Conservation (phyloP, 2,329 filamentous ascomycete genomes). For the Aspergillus intermedius region DNA sequence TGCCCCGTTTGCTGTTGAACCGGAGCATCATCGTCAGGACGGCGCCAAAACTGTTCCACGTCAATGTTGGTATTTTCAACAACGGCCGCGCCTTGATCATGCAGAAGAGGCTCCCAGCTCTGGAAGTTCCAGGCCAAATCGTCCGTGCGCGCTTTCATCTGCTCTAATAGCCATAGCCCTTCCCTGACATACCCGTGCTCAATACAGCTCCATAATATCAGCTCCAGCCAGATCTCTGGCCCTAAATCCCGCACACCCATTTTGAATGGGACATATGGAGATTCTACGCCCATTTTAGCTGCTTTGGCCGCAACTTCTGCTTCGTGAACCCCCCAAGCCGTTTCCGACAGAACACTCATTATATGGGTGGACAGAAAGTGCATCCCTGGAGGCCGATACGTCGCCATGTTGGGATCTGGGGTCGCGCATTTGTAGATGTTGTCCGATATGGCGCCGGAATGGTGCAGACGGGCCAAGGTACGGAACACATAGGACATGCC, state of each 20-base stretch:
- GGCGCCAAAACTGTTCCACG: conserved; percentile 30
- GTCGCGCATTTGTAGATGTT: conserved; percentile 36
- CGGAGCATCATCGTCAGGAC: conserved; percentile 15
- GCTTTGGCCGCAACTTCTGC: conserved; percentile 31
- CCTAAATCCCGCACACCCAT: conserved; percentile 39
- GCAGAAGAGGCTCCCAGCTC: conserved; percentile 33
- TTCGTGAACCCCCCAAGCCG: conserved; percentile 39
- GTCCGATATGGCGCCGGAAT: conserved; percentile 37
- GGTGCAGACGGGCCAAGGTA: conserved; percentile 41
- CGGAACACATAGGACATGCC: conserved; percentile 42
- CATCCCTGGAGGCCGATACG: conserved; percentile 38
- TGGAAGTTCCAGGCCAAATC: conserved; percentile 34
- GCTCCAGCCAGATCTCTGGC: conserved; percentile 44
- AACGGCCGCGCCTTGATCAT: conserved; percentile 11
- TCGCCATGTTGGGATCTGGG: conserved; percentile 20
- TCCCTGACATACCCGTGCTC: conserved; percentile 40
- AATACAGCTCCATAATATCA: conserved; percentile 46
- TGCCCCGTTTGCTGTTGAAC: conserved; percentile 10
- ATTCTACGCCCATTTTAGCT: conserved; percentile 29
- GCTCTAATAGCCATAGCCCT: conserved; percentile 34
- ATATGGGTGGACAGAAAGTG: conserved; percentile 40
- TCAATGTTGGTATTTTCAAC: conserved; percentile 32
- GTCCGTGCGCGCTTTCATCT: conserved; percentile 21
- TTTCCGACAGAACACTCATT: conserved; percentile 42
- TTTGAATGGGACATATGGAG: conserved; percentile 34